Conservation (phyloP, 2,329 filamentous ascomycete species). For the Ascochyta lentis region DNA sequence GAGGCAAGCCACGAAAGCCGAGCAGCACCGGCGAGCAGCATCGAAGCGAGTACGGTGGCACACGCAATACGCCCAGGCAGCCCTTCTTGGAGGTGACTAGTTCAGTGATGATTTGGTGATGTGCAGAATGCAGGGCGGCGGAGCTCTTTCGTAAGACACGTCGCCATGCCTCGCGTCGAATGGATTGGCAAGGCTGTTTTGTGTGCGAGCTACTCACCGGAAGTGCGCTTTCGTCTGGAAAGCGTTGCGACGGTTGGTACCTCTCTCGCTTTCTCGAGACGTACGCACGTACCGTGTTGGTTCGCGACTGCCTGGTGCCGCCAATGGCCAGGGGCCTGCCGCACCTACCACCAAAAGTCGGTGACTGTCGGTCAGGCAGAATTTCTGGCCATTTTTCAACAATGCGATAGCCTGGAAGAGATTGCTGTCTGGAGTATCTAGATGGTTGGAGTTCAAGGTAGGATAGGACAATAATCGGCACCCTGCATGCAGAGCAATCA, state of each 20-base stretch:
- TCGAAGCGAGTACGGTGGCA: slow-evolving; percentile 16
- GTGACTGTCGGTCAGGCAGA: slow-evolving; percentile 18
- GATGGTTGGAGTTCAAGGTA: not conserved
- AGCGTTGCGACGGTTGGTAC: slow-evolving; percentile 21
- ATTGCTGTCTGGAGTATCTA: not conserved
- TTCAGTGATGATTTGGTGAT: slow-evolving; percentile 4
- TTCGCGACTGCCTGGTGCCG: slow-evolving; percentile 13
- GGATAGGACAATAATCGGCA: slow-evolving; percentile 5
- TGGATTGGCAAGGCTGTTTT: slow-evolving; percentile 6
- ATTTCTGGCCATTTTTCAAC: slow-evolving; percentile 7
- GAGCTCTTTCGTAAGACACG: slow-evolving; percentile 15
- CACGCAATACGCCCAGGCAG: slow-evolving; percentile 14
- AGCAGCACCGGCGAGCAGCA: slow-evolving; percentile 11
- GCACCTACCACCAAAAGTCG: slow-evolving; percentile 14
- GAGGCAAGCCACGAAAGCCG: slow-evolving; percentile 9
- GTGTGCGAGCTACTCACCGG: slow-evolving; percentile 23
- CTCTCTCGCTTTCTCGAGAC: slow-evolving; percentile 5
- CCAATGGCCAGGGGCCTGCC: slow-evolving; percentile 7
- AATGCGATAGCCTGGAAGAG: slow-evolving; percentile 8
- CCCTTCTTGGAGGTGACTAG: slow-evolving; percentile 9
- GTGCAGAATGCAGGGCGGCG: slow-evolving; percentile 17
- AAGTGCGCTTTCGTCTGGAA: slow-evolving; percentile 20
- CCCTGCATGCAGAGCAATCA: slow-evolving; percentile 8
- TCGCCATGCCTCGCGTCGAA: slow-evolving; percentile 17
- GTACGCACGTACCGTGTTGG: slow-evolving; percentile 8